Evolutionary conservation across 2,329 filamentous ascomycete genomes (phyloP).

Genomic region (Teratosphaeriaceae sp.): DNA sequence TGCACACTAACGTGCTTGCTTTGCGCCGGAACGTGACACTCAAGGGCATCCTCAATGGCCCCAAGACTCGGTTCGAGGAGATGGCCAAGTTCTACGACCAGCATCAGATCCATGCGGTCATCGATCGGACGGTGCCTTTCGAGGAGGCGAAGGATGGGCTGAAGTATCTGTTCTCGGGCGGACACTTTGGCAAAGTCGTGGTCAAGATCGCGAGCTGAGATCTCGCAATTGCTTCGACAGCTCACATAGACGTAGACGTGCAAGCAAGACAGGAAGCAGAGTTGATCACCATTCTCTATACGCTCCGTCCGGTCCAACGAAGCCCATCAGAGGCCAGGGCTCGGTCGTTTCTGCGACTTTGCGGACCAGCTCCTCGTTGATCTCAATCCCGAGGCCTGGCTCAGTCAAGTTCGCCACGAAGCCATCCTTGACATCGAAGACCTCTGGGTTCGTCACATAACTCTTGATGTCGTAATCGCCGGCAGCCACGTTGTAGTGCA

Average conservation of each 20-base stretch:
- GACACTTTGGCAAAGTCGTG: constrained; percentile 34
- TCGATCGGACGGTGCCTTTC: constrained; percentile 36
- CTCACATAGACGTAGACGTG: not conserved
- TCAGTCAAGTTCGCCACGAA: constrained; percentile 21
- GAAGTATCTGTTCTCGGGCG: constrained; percentile 30
- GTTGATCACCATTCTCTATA: constrained; percentile 57
- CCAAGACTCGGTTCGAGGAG: constrained; percentile 46
- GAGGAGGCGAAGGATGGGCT: constrained; percentile 28
- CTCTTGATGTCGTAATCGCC: constrained; percentile 53
- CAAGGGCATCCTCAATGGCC: constrained; percentile 55
- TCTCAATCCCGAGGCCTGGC: constrained; percentile 28
- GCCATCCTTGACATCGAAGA: constrained; percentile 25
- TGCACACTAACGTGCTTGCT: constrained; percentile 55
- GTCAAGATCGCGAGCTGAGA: constrained; percentile 19
- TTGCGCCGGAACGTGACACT: constrained; percentile 46
- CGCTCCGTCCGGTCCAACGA: constrained; percentile 60
- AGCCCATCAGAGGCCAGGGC: constrained; percentile 61
- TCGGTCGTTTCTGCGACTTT: constrained; percentile 51
- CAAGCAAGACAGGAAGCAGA: not conserved
- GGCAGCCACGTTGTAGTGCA: constrained; percentile 62
- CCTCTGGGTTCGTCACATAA: constrained; percentile 23
- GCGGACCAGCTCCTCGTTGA: constrained; percentile 61
- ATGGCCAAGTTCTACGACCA: constrained; percentile 37
- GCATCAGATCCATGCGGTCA: constrained; percentile 35
- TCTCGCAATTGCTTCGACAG: too few relatives aligned